Evolutionary conservation across 208 protist species (phyloP).

Genomic region (Leishmania gerbilli): DNA sequence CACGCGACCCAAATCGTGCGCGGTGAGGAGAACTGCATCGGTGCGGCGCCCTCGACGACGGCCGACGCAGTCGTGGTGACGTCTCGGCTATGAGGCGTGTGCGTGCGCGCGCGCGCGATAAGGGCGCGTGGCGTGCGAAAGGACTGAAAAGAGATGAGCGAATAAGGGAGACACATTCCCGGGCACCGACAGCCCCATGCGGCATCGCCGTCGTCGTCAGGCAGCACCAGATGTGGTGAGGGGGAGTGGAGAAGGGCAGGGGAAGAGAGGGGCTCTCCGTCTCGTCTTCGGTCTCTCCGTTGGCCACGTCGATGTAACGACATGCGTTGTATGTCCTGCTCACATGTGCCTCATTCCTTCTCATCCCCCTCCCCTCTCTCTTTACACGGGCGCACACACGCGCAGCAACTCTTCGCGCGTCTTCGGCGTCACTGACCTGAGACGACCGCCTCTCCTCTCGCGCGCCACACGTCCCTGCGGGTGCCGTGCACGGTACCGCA

Average conservation of each 20-base stretch:
- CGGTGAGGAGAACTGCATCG: neutral
- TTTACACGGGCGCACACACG: neutral
- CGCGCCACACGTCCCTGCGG: neutral
- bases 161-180: neutral
- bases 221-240: neutral
- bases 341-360: neutral
- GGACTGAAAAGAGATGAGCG: neutral
- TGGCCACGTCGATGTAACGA: neutral
- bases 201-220: neutral
- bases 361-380: too few species aligned
- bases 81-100: constrained; percentile 5
- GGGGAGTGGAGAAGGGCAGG: neutral
- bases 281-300: neutral
- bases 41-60: neutral
- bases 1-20: constrained; percentile 23
- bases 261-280: neutral
- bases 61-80: neutral
- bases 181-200: neutral
- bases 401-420: neutral
- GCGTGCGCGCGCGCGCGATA: neutral
- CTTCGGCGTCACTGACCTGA: neutral
- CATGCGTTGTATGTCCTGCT: neutral
- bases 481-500: neutral
- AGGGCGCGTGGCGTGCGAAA: neutral
- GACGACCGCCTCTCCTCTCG: neutral